Base-by-base conservation (phyloP, 345 rosid species). In the Populus alba region DNA sequence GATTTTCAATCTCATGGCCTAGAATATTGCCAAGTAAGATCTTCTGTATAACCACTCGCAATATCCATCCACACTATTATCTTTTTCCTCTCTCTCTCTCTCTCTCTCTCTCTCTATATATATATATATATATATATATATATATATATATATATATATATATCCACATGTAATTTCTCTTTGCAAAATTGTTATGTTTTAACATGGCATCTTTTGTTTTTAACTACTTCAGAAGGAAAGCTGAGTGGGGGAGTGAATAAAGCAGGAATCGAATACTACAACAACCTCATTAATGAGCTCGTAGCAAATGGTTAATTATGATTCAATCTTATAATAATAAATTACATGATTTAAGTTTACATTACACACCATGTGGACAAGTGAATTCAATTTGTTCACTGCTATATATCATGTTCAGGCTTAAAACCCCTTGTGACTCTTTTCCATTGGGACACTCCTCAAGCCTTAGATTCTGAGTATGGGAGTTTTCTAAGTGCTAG, bases 1-100 rank as follows among this genome's bases (percentile, higher is more conserved):
- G 74, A 70, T 70, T 77, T 20, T 77, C 80, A 7, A 77, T 77
- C 68, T 69, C 80, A 20, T 77, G 80, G 80, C 15, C 80, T 1
- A 27, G 75, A 39, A 69, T 77, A 17, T 20, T 77, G 25, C 80
- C 80, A 18, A 38, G 79, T 77, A 37, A 37, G 47, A 17, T 4
- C 4, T 29, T 15, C 22, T 11, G n/a, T 8, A 22, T 18, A 53
- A 20, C 59, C 43, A 18, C 3, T 51, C 18, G 3, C 59, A 53
- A 7, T 39, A 39, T 0, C 59, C 59, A 53, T 53, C 59, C 20
- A 7, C 2, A 22, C 8, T 22, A 20, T 18, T 23, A 53, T 53
- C 18, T 53, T 33, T 33, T 33, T 33, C 35, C 3, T 33, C 35
- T 33, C 35, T 0, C 35, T 33, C 5, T 33, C 35, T 33, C 35